phyloP scores from a whole-genome alignment of 129 eudicot species.

The Oenanthe sinensis region DNA sequence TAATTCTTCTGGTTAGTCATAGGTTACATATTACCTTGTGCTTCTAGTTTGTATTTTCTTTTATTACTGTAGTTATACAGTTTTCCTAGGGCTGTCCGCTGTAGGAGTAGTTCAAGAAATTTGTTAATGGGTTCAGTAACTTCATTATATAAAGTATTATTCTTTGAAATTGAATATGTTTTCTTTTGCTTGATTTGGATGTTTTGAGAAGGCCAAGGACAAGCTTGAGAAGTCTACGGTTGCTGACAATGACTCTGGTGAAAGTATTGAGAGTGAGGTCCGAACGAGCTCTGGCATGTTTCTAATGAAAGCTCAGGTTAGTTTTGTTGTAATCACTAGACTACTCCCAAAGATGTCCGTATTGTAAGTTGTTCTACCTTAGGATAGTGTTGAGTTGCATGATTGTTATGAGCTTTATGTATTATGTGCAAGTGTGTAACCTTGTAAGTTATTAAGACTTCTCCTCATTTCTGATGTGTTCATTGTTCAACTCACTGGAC shows the following conservation, averaged over 20 bases:
- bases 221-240: constrained; percentile 87
- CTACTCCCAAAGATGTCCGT: background rate
- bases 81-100: background rate
- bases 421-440: background rate
- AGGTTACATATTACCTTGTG: background rate
- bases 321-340: background rate
- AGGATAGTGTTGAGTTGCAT: background rate
- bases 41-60: background rate
- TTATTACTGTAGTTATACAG: background rate
- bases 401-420: background rate
- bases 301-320: constrained; percentile 59
- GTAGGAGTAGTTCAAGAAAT: background rate
- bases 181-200: constrained; percentile 10
- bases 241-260: constrained; percentile 67
- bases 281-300: constrained; percentile 95
- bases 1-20: constrained; percentile 41
- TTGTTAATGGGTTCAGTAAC: background rate
- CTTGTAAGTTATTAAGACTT: background rate
- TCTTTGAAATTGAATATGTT: background rate
- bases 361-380: background rate
- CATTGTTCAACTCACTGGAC: background rate
- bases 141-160: background rate
- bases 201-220: constrained; percentile 49
- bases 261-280: constrained; percentile 63
- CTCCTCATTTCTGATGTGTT: background rate